A percentile compares a stretch with the other conserved stretches of the same genome.
phyloP scores from a whole-genome alignment of 1,284 basidiomycete genomes.

The Ganoderma lingzhi region DNA sequence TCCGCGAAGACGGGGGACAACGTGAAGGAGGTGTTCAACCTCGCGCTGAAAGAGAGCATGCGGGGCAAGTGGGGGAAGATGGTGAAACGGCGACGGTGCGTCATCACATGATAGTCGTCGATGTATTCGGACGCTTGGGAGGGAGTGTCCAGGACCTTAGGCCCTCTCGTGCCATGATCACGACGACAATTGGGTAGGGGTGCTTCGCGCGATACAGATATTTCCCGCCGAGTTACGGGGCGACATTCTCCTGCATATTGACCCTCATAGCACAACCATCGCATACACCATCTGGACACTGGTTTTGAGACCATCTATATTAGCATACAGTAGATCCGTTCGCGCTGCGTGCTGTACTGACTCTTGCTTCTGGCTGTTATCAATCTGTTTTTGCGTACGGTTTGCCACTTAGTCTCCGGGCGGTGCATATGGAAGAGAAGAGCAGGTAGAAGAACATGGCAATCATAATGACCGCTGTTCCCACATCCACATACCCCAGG shows the following conservation, averaged over 20 bases:
- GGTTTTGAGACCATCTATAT: slow-evolving; percentile 35
- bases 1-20: slow-evolving; percentile 91
- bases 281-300: slow-evolving; percentile 36
- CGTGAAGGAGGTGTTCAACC: slow-evolving; percentile 93
- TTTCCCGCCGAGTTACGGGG: not conserved
- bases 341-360: slow-evolving; percentile 40
- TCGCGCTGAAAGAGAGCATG: slow-evolving; percentile 90
- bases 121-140: not conserved
- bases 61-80: slow-evolving; percentile 78
- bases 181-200: not conserved
- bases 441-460: slow-evolving; percentile 49
- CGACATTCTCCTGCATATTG: slow-evolving; percentile 15
- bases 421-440: slow-evolving; percentile 35
- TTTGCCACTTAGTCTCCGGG: slow-evolving; percentile 30
- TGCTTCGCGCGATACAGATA: not conserved
- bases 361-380: slow-evolving; percentile 34
- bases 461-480: slow-evolving; percentile 50
- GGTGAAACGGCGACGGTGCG: slow-evolving; percentile 78
- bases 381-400: slow-evolving; percentile 33
- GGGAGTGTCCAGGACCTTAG: not conserved
- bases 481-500: slow-evolving; percentile 49
- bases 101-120: slow-evolving; percentile 65
- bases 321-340: slow-evolving; percentile 39
- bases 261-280: slow-evolving; percentile 18
- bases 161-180: not conserved